Evolutionary conservation across 345 rosid species (phyloP).

Genomic region (Populus simonii): DNA sequence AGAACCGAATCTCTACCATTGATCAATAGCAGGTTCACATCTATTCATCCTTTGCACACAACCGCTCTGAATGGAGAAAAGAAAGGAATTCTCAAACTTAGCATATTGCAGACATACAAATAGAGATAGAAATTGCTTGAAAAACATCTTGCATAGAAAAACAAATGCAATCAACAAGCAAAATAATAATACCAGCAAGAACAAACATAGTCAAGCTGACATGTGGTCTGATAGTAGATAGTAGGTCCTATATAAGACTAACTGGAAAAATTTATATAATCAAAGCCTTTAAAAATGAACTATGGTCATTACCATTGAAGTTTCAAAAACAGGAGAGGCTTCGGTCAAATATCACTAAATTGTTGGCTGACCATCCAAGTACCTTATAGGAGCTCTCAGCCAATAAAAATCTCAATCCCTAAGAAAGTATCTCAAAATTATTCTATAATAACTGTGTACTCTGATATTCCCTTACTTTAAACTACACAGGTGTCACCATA

Average conservation of each 20-base stretch:
- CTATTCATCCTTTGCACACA: no score
- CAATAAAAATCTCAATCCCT: neutral
- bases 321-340: neutral
- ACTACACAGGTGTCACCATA: neutral
- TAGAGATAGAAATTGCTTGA: slow-evolving; percentile 1
- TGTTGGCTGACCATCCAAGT: neutral
- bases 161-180: neutral
- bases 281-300: neutral
- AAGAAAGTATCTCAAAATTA: neutral
- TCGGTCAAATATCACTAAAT: neutral
- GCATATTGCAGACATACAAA: neutral
- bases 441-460: neutral
- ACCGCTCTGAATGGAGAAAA: no score
- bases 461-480: neutral
- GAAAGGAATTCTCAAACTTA: neutral
- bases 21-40: neutral
- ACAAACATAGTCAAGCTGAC: neutral
- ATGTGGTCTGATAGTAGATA: neutral
- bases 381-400: neutral
- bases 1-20: no score
- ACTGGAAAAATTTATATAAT: neutral
- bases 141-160: neutral
- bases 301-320: neutral
- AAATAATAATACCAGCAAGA: neutral
- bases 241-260: neutral